phyloP scores from a whole-genome alignment of 148 eudicot species.

The Vaccinium myrtillus region DNA sequence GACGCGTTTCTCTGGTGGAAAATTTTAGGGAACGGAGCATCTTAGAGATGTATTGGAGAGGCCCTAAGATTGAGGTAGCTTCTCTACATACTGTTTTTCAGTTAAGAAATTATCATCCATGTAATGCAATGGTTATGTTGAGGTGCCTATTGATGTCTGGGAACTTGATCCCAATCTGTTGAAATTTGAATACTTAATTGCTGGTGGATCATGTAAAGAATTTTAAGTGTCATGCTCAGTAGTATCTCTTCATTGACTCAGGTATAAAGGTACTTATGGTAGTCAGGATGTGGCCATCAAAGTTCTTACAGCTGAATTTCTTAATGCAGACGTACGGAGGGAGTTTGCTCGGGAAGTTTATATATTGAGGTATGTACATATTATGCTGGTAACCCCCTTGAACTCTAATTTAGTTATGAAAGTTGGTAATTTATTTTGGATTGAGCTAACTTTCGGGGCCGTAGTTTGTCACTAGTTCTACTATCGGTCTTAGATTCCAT shows the following conservation, averaged over 20 bases:
- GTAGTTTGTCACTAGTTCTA: not conserved
- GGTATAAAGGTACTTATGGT: slow-evolving; percentile 62
- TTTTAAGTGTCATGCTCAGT: slow-evolving; percentile 49
- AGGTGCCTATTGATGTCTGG: not conserved
- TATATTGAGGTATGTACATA: slow-evolving; percentile 62
- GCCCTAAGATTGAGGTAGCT: slow-evolving; percentile 52
- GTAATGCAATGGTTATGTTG: slow-evolving; percentile 5
- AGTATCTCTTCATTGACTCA: slow-evolving; percentile 25
- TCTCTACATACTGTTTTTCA: not conserved
- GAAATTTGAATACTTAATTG: too few relatives aligned
- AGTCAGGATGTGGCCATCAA: slow-evolving; percentile 87
- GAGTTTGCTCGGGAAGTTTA: slow-evolving; percentile 83
- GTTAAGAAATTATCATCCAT: not conserved
- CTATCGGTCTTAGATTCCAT: not conserved
- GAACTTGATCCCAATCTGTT: too few relatives aligned
- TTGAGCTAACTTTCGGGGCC: not conserved
- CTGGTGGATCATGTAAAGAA: not conserved
- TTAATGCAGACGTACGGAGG: slow-evolving; percentile 46
- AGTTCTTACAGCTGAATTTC: slow-evolving; percentile 47
- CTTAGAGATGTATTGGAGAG: slow-evolving; percentile 51
- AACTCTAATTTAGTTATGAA: not conserved
- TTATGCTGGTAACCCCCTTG: not conserved
- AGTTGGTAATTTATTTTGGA: not conserved
- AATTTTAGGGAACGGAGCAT: slow-evolving; percentile 52
- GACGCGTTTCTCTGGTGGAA: slow-evolving; percentile 6